Conservation (phyloP, 2,329 filamentous ascomycete species). For the Zymoseptoria pseudotritici region DNA sequence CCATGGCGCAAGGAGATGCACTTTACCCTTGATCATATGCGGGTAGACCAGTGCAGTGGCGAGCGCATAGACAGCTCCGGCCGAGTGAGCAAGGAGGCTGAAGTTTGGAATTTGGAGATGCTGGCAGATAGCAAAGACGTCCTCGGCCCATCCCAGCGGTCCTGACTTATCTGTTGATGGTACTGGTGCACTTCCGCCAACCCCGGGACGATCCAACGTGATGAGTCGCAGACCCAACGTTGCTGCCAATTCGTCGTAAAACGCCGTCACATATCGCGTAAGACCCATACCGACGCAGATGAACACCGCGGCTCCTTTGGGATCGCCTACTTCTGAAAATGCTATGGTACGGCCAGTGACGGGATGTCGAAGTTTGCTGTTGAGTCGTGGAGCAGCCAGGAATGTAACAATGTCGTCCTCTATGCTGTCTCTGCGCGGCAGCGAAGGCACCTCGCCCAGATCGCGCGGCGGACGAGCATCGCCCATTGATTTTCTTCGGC, state of each 20-base stretch:
- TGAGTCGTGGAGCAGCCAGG: constrained; percentile 72
- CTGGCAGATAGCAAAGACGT: constrained; percentile 91
- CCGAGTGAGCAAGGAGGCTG: constrained; percentile 90
- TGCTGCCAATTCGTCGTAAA: constrained; percentile 90
- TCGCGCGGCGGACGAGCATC: constrained; percentile 32
- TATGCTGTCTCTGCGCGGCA: constrained; percentile 68
- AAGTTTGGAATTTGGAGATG: constrained; percentile 89
- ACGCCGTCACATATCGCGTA: constrained; percentile 90
- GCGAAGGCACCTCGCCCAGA: constrained; percentile 29
- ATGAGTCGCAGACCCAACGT: constrained; percentile 85
- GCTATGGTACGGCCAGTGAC: constrained; percentile 82
- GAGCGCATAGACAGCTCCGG: constrained; percentile 94
- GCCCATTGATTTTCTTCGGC: constrained; percentile 28
- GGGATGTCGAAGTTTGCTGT: constrained; percentile 80
- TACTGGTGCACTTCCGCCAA: constrained; percentile 85
- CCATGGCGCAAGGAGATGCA: constrained; percentile 92
- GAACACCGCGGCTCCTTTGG: constrained; percentile 83
- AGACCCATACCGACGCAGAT: constrained; percentile 97
- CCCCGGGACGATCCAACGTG: constrained; percentile 86
- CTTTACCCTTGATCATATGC: constrained; percentile 86
- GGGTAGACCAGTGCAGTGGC: constrained; percentile 93
- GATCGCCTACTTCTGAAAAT: constrained; percentile 93
- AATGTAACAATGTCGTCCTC: constrained; percentile 84
- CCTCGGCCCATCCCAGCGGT: constrained; percentile 87
- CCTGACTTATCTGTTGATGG: constrained; percentile 67